Evolutionary conservation across 2,329 filamentous ascomycete species (phyloP), one percentile per base, ranked within the genome.

Genomic region (Penicillium sp.): DNA sequence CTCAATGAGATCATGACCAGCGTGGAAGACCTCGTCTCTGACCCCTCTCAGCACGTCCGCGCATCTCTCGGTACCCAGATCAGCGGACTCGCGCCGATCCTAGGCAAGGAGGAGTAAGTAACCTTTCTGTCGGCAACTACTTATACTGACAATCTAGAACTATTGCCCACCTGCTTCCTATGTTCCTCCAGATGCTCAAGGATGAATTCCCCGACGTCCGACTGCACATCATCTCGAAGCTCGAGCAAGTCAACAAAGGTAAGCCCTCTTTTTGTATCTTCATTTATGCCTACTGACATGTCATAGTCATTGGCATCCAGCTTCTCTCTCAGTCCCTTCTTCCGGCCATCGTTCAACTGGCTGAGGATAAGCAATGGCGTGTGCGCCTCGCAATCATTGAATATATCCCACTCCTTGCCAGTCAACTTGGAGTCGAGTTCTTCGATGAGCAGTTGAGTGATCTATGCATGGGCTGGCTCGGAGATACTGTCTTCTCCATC

Each of bases 141-240:
- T 50, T 60, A 58, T 67, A 45, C 60, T 60, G 36, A 56, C 64
- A 56, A 51, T 35, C 43, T 62, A 94, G 90, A 76, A 99, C 94
- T 29, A 97, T 96, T 63, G 88, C 94, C 65, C 94, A 99, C 73
- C 85, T 99, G 41, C 84, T 99, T 41, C 94, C 94, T 50, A 99
- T 99, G 93, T 97, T 99, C 76, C 82, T 99, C 50, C 90, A 96
- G 74, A 99, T 99, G 94, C 86, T 99, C 67, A 99, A 97, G 82
- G 94, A 99, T 68, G 94, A 99, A 71, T 97, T 97, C 75, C 94
- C 94, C 19, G 94, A 99, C 72, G 94, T 99, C 47, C 89, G 94
- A 59, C 85, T 99, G 56, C 96, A 99, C 78, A 99, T 99, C 74
- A 99, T 99, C 70, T 97, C 94, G n/a, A 99, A 99, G 78, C 86